Evolutionary conservation across 495 filamentous ascomycete species (phyloP), one percentile per base, ranked within the genome.

Genomic region (Aspergillus haitiensis): DNA sequence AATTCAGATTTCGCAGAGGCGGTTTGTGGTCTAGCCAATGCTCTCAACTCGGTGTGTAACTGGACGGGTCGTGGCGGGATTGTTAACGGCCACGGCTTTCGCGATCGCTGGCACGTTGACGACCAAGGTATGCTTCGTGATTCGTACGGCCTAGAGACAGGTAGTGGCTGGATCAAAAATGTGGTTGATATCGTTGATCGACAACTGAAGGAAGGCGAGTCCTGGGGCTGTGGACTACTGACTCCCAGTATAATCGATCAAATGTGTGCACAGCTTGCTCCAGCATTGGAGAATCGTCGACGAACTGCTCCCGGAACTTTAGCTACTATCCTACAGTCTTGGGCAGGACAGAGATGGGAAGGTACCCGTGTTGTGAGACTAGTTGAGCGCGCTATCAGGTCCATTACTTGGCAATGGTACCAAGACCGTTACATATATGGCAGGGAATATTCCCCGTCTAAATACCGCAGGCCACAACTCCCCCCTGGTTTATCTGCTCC

Each of bases 1-100:
- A 99, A 93, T 64, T 94, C 94, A 0, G 89, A 97, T 21, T 99
- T 99, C 75, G 92, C 95, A 11, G 94, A 98, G 75, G 94, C 94
- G 4, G 93, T 98, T 1, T 99, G 94, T 70, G 94, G 94, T 11
- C 81, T 99, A 50, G 94, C 93, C 11, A 98, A 96, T 64, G 95
- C 94, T 27, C 82, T 98, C 32, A 98, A 97, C 69, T 97, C 94
- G 33, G 93, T 99, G 34, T 99, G 94, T 67, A 92, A 91, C 67
- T 99, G 94, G 94, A 82, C 81, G 63, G 93, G 92, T 13, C 87
- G 94, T 48, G 94, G 94, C 61, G 94, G 94, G 9, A 85, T 97
- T 55, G 75, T 88, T 13, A 82, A 87, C 35, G 82, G 88, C 45
- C 78, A 75, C 52, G 90, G 90, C 21, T 85, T 81, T 64, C 83